Evolutionary conservation across 2,329 filamentous ascomycete species (phyloP), one percentile per base, ranked within the genome.

Genomic region (Sporothrix brasiliensis): DNA sequence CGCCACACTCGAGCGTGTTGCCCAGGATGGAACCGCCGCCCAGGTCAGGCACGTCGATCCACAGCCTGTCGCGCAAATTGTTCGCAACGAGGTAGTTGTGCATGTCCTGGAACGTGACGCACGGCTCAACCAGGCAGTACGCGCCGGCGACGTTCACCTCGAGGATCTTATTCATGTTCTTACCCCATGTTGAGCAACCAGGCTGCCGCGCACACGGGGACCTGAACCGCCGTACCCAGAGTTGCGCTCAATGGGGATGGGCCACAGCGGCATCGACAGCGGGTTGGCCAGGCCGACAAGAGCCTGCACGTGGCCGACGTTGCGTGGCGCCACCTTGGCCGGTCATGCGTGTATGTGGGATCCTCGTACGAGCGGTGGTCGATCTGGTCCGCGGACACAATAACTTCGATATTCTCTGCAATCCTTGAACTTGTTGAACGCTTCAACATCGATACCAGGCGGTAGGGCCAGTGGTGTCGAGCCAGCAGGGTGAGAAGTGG

Each of bases 41-140:
- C 0, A 83, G 75, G 71, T 81, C 80, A 0, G 80, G 80, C 0
- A 81, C 76, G 73, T 86, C 79, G 67, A 82, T 76, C 82, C 81
- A 81, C 74, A 85, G 72, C 73, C 10, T 75, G 11, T 84, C 74
- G 30, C 79, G 78, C 69, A 80, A 76, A 74, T 79, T 75, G 24
- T 54, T 34, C 3, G 13, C 44, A 13, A 67, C 56, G 13, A 61
- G 44, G 10, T 21, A 24, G 72, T 80, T 77, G 24, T 87, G 80
- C 10, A 88, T 77, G 39, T 81, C 80, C 67, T 82, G 81, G 74
- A 83, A 87, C 0, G 85, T 84, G 0, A 88, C 86, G 0, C 86
- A 86, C 0, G 86, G 86, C 75, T 88, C 85, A 4, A 88, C 80
- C 0, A 88, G 76, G 54, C 80, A 83, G 69, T 80, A 85, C 24